Conservation (phyloP, 495 filamentous ascomycete species). For the Trichoderma parareesei region DNA sequence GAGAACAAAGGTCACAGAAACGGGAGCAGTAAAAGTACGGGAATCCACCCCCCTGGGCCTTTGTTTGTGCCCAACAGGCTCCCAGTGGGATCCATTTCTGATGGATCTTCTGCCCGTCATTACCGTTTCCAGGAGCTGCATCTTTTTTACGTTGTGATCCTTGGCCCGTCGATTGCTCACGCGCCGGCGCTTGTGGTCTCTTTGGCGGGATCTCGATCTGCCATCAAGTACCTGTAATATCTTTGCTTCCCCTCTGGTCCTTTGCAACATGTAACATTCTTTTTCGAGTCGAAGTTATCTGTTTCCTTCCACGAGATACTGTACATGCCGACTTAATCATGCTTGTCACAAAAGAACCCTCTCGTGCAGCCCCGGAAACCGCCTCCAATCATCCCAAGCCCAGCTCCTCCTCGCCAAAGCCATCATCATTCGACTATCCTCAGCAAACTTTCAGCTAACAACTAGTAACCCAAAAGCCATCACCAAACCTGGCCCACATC, state of each 20-base stretch:
- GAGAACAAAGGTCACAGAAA: not conserved
- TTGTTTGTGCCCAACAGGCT: not conserved
- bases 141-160: not conserved
- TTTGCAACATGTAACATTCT: not conserved
- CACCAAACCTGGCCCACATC: not conserved
- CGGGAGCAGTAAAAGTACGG: not conserved
- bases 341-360: not conserved
- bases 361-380: not conserved
- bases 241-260: not conserved
- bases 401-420: not conserved
- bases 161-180: not conserved
- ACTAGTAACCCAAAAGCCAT: not conserved
- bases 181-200: slow-evolving; percentile 3
- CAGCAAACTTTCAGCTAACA: not conserved
- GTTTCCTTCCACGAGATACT: not conserved
- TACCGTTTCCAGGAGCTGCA: not conserved
- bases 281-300: not conserved
- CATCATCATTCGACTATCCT: not conserved
- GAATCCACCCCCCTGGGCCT: too few species aligned
- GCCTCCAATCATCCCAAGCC: not conserved
- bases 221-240: not conserved
- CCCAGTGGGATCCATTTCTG: not conserved
- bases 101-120: not conserved
- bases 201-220: not conserved
- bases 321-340: too few species aligned